phyloP scores from a whole-genome alignment of 2,329 filamentous ascomycete species.

The Mycosphaerelloides madeirae region DNA sequence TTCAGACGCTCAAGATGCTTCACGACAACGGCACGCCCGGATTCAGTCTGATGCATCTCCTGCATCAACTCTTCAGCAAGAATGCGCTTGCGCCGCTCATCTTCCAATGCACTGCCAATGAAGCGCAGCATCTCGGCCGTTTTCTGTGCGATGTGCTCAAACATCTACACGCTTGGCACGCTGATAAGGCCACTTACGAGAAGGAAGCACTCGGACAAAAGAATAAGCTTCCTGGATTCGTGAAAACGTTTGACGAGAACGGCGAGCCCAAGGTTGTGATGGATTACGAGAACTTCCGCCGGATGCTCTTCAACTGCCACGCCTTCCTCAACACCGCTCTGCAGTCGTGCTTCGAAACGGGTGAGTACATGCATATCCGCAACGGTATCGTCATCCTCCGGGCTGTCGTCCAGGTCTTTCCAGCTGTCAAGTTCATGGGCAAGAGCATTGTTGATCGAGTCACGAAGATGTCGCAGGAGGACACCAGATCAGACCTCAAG shows the following conservation, averaged over 20 bases:
- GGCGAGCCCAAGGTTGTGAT: conserved; percentile 62
- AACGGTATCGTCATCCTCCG: conserved; percentile 91
- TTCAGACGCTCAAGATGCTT: conserved; percentile 79
- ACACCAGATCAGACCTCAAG: conserved; percentile 66
- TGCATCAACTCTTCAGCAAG: conserved; percentile 78
- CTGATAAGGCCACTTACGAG: conserved; percentile 69
- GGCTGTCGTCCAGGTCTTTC: conserved; percentile 74
- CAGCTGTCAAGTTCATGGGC: conserved; percentile 84
- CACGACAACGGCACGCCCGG: conserved; percentile 79
- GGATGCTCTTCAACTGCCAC: conserved; percentile 86
- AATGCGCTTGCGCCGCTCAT: conserved; percentile 77
- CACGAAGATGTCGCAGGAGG: conserved; percentile 55
- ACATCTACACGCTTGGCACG: conserved; percentile 81
- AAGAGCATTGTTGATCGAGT: conserved; percentile 62
- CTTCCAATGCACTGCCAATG: conserved; percentile 82
- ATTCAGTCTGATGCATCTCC: conserved; percentile 79
- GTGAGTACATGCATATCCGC: conserved; percentile 95
- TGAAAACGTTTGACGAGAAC: conserved; percentile 62
- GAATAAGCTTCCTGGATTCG: conserved; percentile 71
- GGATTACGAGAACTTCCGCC: conserved; percentile 80
- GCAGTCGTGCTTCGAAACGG: conserved; percentile 72
- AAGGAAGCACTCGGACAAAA: conserved; percentile 70
- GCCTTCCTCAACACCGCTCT: conserved; percentile 73
- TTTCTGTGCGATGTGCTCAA: conserved; percentile 79
- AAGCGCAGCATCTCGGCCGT: conserved; percentile 87